Base-by-base conservation (phyloP, 2,329 filamentous ascomycete genomes). In the Pseudocercospora fuligena region DNA sequence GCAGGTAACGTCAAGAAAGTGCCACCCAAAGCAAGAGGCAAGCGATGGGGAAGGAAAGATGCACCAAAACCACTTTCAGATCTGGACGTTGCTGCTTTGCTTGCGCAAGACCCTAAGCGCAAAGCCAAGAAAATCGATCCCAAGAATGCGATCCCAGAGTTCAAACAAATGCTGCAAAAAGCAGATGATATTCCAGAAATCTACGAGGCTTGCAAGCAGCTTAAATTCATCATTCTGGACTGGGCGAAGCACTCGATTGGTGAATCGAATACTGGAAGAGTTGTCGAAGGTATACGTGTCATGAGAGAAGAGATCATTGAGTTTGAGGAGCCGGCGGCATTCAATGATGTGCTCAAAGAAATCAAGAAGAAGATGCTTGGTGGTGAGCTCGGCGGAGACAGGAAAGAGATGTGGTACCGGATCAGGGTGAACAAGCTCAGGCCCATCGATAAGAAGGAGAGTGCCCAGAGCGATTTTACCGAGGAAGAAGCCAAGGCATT, bases 71-170 rank as follows among this genome's bases (percentile, higher is more conserved):
- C 95, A 0, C 87, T 97, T 8, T 98, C 94, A 0, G 94, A 94
- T 21, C 89, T 99, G 47, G 92, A 98, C 73, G 86, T 98, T 46
- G 91, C 94, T 66, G 89, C 88, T 4, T 87, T 98, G 2, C 88
- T 98, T n/a, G 86, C 86, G 54, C 81, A 84, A 65, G 82, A 86
- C 54, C 73, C 73, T 1, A 69, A 66, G 33, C 70, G 74, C 64
- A 87, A 84, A 56, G 81, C 80, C 29, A 79, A 83, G 75, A 84
- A 82, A 53, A 89, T 91, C 64, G 86, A 87, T 8, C 77, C 86
- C 0, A 85, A 90, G 9, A 98, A 98, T 70, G 88, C 94, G 1
- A 88, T 98, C 5, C 93, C 95, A 0, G 92, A 94, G 66, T 97
- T 97, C 86, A 96, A 94, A 76, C 92, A 93, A 77, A 86, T 90